phyloP scores from a whole-genome alignment of 306 rosid genomes.

The Castanea sativa region DNA sequence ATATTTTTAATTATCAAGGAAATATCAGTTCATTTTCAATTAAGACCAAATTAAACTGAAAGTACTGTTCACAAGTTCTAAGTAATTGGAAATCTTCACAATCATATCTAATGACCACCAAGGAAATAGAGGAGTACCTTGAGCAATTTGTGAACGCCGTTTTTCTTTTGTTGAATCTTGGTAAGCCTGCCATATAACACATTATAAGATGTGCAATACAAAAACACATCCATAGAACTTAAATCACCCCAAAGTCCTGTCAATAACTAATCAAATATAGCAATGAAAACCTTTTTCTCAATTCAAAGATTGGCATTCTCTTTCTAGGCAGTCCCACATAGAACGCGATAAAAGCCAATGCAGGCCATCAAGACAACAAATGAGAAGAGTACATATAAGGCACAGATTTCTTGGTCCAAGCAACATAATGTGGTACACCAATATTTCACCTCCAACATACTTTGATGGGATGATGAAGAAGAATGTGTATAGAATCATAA shows the following conservation, averaged over 20 bases:
- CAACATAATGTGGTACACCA: neutral
- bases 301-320: neutral
- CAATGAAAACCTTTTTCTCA: neutral
- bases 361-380: neutral
- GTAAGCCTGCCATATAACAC: slow-evolving; percentile 65
- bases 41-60: neutral
- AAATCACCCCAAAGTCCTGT: neutral
- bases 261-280: neutral
- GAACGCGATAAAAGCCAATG: neutral
- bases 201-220: slow-evolving; percentile 18
- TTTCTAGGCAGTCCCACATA: neutral
- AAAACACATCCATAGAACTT: slow-evolving; percentile 15
- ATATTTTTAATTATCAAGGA: neutral
- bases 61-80: neutral
- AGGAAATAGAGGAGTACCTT: slow-evolving; percentile 53
- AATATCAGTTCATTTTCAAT: slow-evolving; percentile 1
- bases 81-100: neutral
- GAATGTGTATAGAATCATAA: neutral
- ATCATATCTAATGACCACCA: neutral
- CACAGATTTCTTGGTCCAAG: neutral
- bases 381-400: neutral
- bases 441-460: neutral
- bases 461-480: neutral
- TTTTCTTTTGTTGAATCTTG: slow-evolving; percentile 96
- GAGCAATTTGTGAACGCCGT: slow-evolving; percentile 88